Percentiles rank a stretch among this genome's conserved stretches.
These are phyloP conservation scores for Starmerella bombicola DNA, from an alignment of 805 yeast genomes.

Conservation along the genomic window DNA sequence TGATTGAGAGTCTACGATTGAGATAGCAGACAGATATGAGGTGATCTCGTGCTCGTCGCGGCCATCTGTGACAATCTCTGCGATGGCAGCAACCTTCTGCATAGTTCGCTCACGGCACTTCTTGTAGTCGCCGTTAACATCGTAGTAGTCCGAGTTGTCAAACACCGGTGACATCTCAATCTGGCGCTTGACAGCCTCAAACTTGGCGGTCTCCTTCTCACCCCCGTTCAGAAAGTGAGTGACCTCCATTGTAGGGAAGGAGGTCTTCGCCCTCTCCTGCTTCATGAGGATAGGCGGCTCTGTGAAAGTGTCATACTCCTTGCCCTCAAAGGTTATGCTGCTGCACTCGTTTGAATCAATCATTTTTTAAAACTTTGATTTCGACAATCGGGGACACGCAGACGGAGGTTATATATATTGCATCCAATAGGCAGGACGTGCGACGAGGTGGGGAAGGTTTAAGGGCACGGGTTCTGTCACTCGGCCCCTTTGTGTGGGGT, in stretches of 20 bases:
- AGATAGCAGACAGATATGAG: slow-evolving; percentile 23
- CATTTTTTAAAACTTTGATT: no score
- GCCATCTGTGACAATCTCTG: slow-evolving; percentile 21
- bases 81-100: slow-evolving; percentile 23
- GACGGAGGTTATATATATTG: no score
- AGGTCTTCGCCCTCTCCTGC: slow-evolving; percentile 31
- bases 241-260: slow-evolving; percentile 30
- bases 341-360: slow-evolving; percentile 10
- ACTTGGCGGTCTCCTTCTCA: slow-evolving; percentile 29
- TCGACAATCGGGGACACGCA: no score
- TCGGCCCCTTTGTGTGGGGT: neutral
- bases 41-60: slow-evolving; percentile 24
- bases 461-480: no score
- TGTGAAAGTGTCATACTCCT: slow-evolving; percentile 23
- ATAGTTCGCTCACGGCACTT: slow-evolving; percentile 30
- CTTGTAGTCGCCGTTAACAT: slow-evolving; percentile 33
- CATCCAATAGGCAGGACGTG: no score
- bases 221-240: slow-evolving; percentile 36
- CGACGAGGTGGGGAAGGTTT: no score
- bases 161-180: slow-evolving; percentile 44
- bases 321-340: slow-evolving; percentile 20
- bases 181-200: slow-evolving; percentile 32
- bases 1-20: slow-evolving; percentile 53
- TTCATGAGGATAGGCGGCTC: slow-evolving; percentile 31
- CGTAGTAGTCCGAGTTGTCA: slow-evolving; percentile 35